These are phyloP conservation scores for Colletotrichum musae DNA, from an alignment of 2,329 filamentous ascomycete genomes.

Conservation along the genomic window DNA sequence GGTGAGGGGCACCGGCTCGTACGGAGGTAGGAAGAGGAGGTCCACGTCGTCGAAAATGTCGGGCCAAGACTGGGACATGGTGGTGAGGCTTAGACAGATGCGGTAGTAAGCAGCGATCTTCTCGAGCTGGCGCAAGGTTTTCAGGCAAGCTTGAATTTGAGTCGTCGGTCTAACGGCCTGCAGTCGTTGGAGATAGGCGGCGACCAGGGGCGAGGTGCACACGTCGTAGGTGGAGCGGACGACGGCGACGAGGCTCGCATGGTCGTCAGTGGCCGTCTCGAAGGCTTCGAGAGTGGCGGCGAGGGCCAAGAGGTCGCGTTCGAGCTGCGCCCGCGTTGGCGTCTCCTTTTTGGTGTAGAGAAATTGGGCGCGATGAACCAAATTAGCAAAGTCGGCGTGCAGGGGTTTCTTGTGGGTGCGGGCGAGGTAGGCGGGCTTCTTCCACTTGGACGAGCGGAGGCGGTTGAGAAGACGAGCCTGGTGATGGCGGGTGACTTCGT, in stretches of 20 bases:
- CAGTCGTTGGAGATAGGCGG: conserved; percentile 34
- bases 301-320: conserved; percentile 25
- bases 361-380: conserved; percentile 36
- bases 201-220: conserved; percentile 23
- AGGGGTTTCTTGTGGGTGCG: conserved; percentile 42
- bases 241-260: conserved; percentile 23
- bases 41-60: conserved; percentile 27
- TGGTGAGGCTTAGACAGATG: conserved; percentile 29
- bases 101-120: conserved; percentile 42
- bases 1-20: conserved; percentile 35
- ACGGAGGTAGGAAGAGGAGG: conserved; percentile 37
- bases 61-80: conserved; percentile 23
- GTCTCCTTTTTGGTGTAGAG: conserved; percentile 37
- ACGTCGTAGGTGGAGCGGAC: conserved; percentile 34
- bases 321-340: conserved; percentile 20
- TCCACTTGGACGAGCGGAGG: conserved; percentile 39
- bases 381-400: conserved; percentile 38
- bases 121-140: conserved; percentile 40
- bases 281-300: conserved; percentile 32
- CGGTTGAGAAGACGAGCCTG: conserved; percentile 41
- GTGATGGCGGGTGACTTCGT: conserved; percentile 35
- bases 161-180: conserved; percentile 32
- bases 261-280: conserved; percentile 26
- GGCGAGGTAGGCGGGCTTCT: conserved; percentile 39
- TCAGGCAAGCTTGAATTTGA: conserved; percentile 41